phyloP scores from a whole-genome alignment of 768 basidiomycete genomes.

The Aureoboletus auriporus region DNA sequence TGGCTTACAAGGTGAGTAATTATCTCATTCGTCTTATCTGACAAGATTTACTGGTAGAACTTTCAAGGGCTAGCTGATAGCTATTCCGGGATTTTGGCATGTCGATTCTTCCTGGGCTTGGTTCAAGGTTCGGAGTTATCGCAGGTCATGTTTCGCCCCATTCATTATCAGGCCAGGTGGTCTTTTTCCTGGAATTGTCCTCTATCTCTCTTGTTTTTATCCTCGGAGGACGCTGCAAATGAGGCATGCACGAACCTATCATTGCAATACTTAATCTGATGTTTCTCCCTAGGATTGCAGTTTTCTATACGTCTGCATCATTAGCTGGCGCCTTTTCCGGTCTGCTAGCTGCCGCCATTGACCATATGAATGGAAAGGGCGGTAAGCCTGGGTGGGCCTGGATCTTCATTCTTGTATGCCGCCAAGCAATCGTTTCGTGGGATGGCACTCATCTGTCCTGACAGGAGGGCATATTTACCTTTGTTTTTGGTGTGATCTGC shows the following conservation, averaged over 20 bases:
- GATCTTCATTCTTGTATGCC: constrained; percentile 50
- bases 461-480: constrained; percentile 60
- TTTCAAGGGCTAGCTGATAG: constrained; percentile 40
- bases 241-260: constrained; percentile 3
- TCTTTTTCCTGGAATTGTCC: constrained; percentile 53
- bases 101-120: constrained; percentile 48
- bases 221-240: constrained; percentile 29
- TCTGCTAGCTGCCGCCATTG: constrained; percentile 56
- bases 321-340: constrained; percentile 62
- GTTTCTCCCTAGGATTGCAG: constrained; percentile 30
- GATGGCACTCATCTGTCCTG: not conserved
- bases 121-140: constrained; percentile 46
- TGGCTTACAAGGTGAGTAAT: constrained; percentile 48
- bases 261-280: constrained; percentile 3
- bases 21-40: not conserved
- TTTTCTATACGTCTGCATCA: constrained; percentile 42
- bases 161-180: constrained; percentile 38
- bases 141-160: not conserved
- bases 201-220: constrained; percentile 52
- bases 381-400: constrained; percentile 59
- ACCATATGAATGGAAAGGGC: constrained; percentile 49
- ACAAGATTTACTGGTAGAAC: not conserved
- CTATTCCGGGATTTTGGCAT: constrained; percentile 51
- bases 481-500: constrained; percentile 48
- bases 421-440: not conserved